Evolutionary conservation across 768 basidiomycete species (phyloP).

Genomic region (Polyporus arcularius): DNA sequence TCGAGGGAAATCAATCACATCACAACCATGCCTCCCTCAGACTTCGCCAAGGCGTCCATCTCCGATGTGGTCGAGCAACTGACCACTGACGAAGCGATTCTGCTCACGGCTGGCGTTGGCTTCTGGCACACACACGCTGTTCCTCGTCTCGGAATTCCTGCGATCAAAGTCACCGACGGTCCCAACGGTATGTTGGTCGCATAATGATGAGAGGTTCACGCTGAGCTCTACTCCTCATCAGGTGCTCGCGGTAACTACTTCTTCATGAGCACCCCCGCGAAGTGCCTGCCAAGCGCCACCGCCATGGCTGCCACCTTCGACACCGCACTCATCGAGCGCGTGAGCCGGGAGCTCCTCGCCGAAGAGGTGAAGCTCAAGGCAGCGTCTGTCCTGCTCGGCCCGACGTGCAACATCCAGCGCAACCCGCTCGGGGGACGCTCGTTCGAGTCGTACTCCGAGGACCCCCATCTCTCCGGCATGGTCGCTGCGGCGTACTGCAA

Average conservation of each 20-base stretch:
- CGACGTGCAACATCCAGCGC: conserved; percentile 85
- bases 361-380: conserved; percentile 70
- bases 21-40: conserved; percentile 59
- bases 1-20: neutral
- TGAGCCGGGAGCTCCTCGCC: conserved; percentile 67
- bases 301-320: conserved; percentile 80
- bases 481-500: conserved; percentile 74
- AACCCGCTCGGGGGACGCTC: conserved; percentile 65
- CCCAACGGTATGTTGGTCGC: conserved; percentile 59
- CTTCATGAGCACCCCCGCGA: conserved; percentile 81
- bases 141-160: conserved; percentile 67
- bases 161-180: conserved; percentile 79
- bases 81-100: conserved; percentile 74
- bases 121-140: conserved; percentile 76
- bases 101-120: conserved; percentile 70
- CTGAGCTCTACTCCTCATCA: conserved; percentile 17
- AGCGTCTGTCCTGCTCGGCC: conserved; percentile 71
- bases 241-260: conserved; percentile 72
- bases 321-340: conserved; percentile 57
- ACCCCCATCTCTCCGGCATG: conserved; percentile 71
- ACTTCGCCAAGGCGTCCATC: conserved; percentile 66
- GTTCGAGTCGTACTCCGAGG: conserved; percentile 81
- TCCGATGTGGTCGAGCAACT: conserved; percentile 63
- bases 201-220: neutral
- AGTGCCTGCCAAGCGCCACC: conserved; percentile 76